Evolutionary conservation across 768 basidiomycete species (phyloP).

Genomic region (Pisolithus albus): DNA sequence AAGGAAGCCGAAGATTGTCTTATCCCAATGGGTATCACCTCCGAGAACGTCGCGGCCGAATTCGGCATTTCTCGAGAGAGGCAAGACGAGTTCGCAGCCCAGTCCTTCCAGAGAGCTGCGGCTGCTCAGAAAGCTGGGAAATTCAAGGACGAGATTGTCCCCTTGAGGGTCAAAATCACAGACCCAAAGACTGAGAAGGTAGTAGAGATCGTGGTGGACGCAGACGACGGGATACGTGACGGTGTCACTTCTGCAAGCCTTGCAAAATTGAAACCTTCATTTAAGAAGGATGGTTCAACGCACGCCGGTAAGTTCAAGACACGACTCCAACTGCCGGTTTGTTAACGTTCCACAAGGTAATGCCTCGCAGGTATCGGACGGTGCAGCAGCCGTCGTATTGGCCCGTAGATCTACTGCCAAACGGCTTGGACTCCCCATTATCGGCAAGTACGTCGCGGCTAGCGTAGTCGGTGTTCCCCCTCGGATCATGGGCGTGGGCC

Average conservation of each 20-base stretch:
- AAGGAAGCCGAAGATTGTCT: conserved; percentile 76
- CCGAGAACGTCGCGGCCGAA: conserved; percentile 82
- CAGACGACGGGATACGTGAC: conserved; percentile 81
- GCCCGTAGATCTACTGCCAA: conserved; percentile 73
- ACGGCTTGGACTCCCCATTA: conserved; percentile 73
- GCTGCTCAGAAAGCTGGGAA: conserved; percentile 74
- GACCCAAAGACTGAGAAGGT: conserved; percentile 73
- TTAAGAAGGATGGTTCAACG: conserved; percentile 66
- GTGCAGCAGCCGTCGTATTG: conserved; percentile 85
- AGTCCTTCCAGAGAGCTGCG: conserved; percentile 80
- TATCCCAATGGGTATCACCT: conserved; percentile 88
- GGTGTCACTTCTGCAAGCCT: conserved; percentile 78
- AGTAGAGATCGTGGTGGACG: conserved; percentile 61
- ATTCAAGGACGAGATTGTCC: conserved; percentile 81
- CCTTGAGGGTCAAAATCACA: conserved; percentile 60
- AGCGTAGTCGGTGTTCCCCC: conserved; percentile 75
- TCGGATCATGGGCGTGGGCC: conserved; percentile 87
- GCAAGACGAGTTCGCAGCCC: conserved; percentile 82
- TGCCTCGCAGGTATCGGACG: conserved; percentile 87
- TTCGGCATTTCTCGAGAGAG: conserved; percentile 63
- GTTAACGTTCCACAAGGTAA: conserved; percentile 41
- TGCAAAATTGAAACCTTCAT: conserved; percentile 80
- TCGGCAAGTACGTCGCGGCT: conserved; percentile 78
- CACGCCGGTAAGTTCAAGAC: conserved; percentile 49
- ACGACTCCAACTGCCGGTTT: not conserved